Conservation (phyloP, 2,329 filamentous ascomycete species). For the Clonostachys rosea region DNA sequence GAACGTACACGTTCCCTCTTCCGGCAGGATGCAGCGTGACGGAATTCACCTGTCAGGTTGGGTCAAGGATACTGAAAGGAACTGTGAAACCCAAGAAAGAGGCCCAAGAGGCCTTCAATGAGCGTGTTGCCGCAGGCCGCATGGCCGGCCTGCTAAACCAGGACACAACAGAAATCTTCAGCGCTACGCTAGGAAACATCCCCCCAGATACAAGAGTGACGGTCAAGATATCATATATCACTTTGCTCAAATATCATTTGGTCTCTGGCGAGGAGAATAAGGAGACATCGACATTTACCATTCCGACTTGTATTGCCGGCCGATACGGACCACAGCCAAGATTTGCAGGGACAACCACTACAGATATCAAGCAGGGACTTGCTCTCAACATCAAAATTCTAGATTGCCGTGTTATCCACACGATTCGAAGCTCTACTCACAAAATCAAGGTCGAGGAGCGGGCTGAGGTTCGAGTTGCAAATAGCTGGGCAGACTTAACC, state of each 20-base stretch:
- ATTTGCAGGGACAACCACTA: neutral
- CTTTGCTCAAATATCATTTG: conserved; percentile 4
- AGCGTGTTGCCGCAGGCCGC: neutral
- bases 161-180: conserved; percentile 7
- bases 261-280: neutral
- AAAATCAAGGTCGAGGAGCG: conserved; percentile 1
- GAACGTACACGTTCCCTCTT: conserved; percentile 3
- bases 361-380: neutral
- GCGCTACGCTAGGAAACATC: conserved; percentile 6
- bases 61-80: conserved; percentile 2
- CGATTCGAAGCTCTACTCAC: neutral
- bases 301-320: conserved; percentile 5
- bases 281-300: conserved; percentile 3
- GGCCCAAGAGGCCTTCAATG: conserved; percentile 2
- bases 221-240: conserved; percentile 5
- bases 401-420: neutral
- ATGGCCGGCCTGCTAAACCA: conserved; percentile 3
- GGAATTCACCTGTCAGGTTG: conserved; percentile 3
- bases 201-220: conserved; percentile 4
- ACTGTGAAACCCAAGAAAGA: conserved; percentile 5
- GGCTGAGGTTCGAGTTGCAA: neutral
- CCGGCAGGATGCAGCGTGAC: conserved; percentile 1
- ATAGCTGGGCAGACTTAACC: conserved; percentile 4
- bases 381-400: neutral
- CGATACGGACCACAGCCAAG: conserved; percentile 1